These are phyloP conservation scores for Penicillium lividum DNA, from an alignment of 495 filamentous ascomycete species.

Conservation along the genomic window DNA sequence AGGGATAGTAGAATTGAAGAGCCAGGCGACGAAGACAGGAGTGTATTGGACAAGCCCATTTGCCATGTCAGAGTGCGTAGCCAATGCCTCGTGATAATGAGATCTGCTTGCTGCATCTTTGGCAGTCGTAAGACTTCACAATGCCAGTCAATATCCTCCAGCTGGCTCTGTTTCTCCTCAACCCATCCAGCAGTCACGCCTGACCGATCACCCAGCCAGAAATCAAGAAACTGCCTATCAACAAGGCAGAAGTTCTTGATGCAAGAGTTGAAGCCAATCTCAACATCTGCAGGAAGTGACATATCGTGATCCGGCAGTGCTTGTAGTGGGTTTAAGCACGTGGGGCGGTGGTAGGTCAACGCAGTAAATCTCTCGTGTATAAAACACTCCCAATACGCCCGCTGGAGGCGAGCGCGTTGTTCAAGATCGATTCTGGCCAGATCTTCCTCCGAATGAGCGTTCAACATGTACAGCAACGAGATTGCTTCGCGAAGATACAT, in stretches of 20 bases:
- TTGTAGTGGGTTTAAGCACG: slow-evolving; percentile 19
- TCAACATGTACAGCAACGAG: slow-evolving; percentile 29
- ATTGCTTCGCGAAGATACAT: slow-evolving; percentile 36
- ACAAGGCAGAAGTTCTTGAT: slow-evolving; percentile 29
- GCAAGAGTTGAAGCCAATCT: slow-evolving; percentile 24
- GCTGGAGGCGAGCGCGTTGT: slow-evolving; percentile 29
- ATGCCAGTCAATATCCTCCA: slow-evolving; percentile 32
- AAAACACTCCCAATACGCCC: slow-evolving; percentile 36
- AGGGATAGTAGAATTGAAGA: slow-evolving; percentile 47
- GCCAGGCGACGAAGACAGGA: slow-evolving; percentile 41
- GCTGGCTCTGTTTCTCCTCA: slow-evolving; percentile 28
- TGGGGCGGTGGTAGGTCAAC: slow-evolving; percentile 25
- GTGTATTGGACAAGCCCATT: slow-evolving; percentile 50
- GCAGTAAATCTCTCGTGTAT: slow-evolving; percentile 37
- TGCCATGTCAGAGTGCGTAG: slow-evolving; percentile 55
- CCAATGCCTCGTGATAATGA: slow-evolving; percentile 58
- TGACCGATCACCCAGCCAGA: slow-evolving; percentile 30
- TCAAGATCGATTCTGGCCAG: slow-evolving; percentile 15
- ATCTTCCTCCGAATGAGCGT: slow-evolving; percentile 20
- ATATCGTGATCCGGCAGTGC: slow-evolving; percentile 30
- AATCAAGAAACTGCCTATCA: slow-evolving; percentile 24
- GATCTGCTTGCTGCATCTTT: slow-evolving; percentile 52
- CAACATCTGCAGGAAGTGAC: slow-evolving; percentile 15
- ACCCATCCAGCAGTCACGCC: slow-evolving; percentile 30
- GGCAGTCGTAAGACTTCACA: slow-evolving; percentile 32